A percentile compares a stretch with the other conserved stretches of the same genome.
These are phyloP conservation scores for Chaetomium sp. DNA, from an alignment of 2,329 filamentous ascomycete genomes.

Conservation along the genomic window DNA sequence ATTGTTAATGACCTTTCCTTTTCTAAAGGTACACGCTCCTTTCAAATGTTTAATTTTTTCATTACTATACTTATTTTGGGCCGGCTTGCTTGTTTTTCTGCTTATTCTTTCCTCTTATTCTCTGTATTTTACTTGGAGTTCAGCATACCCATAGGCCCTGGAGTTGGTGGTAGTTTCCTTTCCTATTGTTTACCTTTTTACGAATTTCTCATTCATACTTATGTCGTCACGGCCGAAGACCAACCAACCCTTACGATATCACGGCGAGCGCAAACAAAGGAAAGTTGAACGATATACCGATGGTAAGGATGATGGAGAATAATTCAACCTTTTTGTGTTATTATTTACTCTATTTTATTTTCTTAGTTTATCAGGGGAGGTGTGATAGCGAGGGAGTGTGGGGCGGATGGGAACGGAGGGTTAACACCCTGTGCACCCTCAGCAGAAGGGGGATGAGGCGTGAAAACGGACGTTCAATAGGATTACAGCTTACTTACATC, in stretches of 20 bases:
- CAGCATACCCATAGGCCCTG: conserved; percentile 11
- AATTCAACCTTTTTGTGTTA: too few relatives aligned
- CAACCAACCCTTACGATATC: background rate
- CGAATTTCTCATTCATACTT: background rate
- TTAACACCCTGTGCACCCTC: too few relatives aligned
- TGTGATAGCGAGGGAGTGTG: background rate
- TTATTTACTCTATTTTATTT: background rate
- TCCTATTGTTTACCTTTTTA: conserved; percentile 23
- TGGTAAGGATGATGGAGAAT: conserved; percentile 4
- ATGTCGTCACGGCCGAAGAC: conserved; percentile 8
- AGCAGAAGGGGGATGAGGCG: too few relatives aligned
- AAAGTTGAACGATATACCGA: conserved; percentile 1
- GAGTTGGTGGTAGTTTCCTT: background rate
- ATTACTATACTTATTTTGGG: too few relatives aligned
- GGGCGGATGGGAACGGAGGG: background rate
- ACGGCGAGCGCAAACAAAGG: background rate
- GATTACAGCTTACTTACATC: too few relatives aligned
- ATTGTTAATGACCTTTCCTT: too few relatives aligned
- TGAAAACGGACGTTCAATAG: too few relatives aligned
- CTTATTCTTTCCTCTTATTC: too few relatives aligned
- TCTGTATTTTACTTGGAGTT: conserved; percentile 9
- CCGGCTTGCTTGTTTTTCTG: too few relatives aligned
- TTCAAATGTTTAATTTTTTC: too few relatives aligned
- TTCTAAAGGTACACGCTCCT: too few relatives aligned
- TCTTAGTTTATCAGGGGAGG: background rate